Evolutionary conservation across 2,329 filamentous ascomycete genomes (phyloP), one percentile per base, ranked within the genome.

Genomic region (Fusarium brevicatenulatum): DNA sequence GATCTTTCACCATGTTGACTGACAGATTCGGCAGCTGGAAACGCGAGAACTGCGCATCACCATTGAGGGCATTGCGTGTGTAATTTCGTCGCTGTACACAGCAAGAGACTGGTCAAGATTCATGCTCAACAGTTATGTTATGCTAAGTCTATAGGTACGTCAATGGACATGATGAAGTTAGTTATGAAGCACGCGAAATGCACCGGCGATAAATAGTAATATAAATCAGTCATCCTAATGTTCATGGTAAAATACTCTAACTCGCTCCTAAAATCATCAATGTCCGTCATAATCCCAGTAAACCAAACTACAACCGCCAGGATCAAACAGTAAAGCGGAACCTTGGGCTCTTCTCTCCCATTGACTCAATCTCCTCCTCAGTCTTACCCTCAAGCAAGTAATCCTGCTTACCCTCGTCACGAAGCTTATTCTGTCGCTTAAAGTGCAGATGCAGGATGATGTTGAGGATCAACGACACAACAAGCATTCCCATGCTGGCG

Each of bases 401-500:
- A 66, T 86, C 81, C 70, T 82, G 79, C 54, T 79, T 77, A 2
- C 83, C 83, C 28, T 75, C 78, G 4, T 78, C 78, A 10, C 82
- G 78, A 2, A 77, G 72, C 55, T 79, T 80, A 63, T 86, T 85
- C 50, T 79, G 73, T 11, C 75, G 53, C 59, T 65, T 72, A 55
- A 81, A 82, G 63, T 81, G 78, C 4, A 78, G 56, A 49, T 70
- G 70, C 0, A 81, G 61, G 10, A 75, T 40, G 4, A 77, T 28
- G 42, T 79, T 78, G 30, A 83, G 76, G 11, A 65, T 19, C 2
- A 81, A 68, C 4, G 81, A 78, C n/a, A 83, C 70, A 4, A 62
- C 70, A 1, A 88, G 83, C 81, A 88, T 83, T 1, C 84, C 83
- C 76, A 89, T 82, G 1, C 85, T 86, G 1, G 87, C 85, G 4